phyloP scores from a whole-genome alignment of 495 filamentous ascomycete species.

The Staphylotrichum longicolle region DNA sequence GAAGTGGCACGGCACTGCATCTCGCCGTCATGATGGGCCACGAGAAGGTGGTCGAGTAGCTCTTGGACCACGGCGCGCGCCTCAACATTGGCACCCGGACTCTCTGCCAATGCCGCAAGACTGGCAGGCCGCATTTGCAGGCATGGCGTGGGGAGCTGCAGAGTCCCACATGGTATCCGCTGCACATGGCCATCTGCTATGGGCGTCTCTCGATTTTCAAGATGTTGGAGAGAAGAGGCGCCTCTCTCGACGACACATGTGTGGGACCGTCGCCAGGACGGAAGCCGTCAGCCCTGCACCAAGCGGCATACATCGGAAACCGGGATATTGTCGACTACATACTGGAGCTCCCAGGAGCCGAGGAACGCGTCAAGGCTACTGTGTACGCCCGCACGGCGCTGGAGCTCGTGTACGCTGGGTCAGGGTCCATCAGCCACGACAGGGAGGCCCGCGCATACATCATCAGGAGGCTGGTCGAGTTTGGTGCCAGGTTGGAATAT shows the following conservation, averaged over 20 bases:
- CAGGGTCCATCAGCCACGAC: background rate
- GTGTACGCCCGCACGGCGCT: background rate
- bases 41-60: background rate
- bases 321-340: background rate
- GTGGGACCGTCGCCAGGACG: background rate
- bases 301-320: background rate
- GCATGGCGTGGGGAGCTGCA: background rate
- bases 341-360: background rate
- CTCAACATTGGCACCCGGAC: background rate
- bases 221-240: background rate
- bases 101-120: background rate
- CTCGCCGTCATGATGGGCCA: slow-evolving; percentile 1
- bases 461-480: background rate
- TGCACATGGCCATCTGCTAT: background rate
- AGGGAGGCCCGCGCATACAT: background rate
- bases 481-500: no score
- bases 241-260: background rate
- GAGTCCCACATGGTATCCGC: background rate
- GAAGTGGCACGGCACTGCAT: slow-evolving; percentile 1
- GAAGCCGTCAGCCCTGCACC: background rate
- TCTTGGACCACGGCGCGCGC: slow-evolving; percentile 4
- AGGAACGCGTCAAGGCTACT: background rate
- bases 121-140: background rate
- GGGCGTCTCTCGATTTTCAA: background rate
- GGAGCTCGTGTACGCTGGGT: background rate